These are phyloP conservation scores for Farysia itapuensis DNA, from an alignment of 1,284 basidiomycete genomes.

Conservation along the genomic window DNA sequence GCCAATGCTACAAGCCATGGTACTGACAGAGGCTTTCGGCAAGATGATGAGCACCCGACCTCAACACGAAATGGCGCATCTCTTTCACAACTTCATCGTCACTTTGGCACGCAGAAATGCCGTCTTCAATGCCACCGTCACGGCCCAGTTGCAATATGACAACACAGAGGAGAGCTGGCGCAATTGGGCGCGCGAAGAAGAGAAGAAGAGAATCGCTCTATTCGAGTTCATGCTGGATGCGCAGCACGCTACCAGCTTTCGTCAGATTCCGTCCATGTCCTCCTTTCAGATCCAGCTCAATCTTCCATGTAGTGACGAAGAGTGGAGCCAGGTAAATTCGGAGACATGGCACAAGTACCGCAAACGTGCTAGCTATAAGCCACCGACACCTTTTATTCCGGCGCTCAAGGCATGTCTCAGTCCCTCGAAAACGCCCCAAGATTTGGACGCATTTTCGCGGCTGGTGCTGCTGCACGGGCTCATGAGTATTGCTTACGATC, in stretches of 20 bases:
- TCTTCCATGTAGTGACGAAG: constrained; percentile 39
- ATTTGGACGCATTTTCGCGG: constrained; percentile 38
- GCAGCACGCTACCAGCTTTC: constrained; percentile 43
- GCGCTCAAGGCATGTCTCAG: constrained; percentile 41
- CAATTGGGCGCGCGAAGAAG: constrained; percentile 44
- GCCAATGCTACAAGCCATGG: constrained; percentile 44
- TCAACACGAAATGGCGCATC: constrained; percentile 48
- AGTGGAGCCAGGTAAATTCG: constrained; percentile 36
- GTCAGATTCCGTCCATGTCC: constrained; percentile 42
- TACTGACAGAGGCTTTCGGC: constrained; percentile 43
- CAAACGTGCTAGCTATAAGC: constrained; percentile 28
- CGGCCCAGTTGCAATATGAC: constrained; percentile 15
- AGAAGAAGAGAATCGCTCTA: constrained; percentile 46
- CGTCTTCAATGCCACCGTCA: constrained; percentile 35
- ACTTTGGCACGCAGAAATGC: constrained; percentile 45
- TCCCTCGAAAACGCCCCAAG: constrained; percentile 35
- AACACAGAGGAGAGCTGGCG: constrained; percentile 40
- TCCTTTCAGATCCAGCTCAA: constrained; percentile 43
- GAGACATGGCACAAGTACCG: constrained; percentile 34
- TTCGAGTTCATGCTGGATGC: constrained; percentile 46
- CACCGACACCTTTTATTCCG: constrained; percentile 34
- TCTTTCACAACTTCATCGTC: constrained; percentile 51
- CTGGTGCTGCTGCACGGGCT: constrained; percentile 44
- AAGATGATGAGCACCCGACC: constrained; percentile 47
- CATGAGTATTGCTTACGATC: constrained; percentile 47